Base-by-base conservation (phyloP, 2,329 filamentous ascomycete genomes). In the Whalleya microplaca region DNA sequence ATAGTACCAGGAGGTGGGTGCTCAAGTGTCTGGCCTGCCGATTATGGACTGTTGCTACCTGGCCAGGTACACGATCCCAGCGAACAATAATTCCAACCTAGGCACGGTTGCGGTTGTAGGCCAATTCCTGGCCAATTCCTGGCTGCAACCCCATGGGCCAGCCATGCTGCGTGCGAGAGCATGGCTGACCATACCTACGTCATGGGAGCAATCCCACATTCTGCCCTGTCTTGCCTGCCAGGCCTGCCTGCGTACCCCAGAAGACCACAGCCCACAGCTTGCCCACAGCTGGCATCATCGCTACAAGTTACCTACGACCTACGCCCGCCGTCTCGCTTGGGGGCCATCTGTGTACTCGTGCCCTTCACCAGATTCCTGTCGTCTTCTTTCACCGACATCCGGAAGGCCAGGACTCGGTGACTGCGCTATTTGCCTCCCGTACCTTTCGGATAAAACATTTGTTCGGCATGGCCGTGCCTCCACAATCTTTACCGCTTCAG, bases 391-490 rank as follows among this genome's bases (percentile, higher is more conserved):
- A 61, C 58, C 58, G 58, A 64, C 56, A 59, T 46, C 56, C 61
- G 55, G 55, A 46, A 61, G 32, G 54, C 40, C 49, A 45, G 50
- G n/a, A 45, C 58, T 65, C 65, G 61, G 65, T 57, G 48, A 63
- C 62, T 59, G 46, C 40, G 56, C 48, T 51, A 51, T 63, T 53
- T 54, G 53, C 41, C 56, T 57, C 55, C 61, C 61, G 56, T 47
- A 58, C 21, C 53, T 61, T 60, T 58, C 61, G 56, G 56, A 48
- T 41, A 60, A 53, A 51, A 56, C 56, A 66, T 68, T 68, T 64
- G 64, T 55, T 67, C 66, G 66, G 66, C 55, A 66, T 66, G 55
- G 50, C 66, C 66, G 66, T 45, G 58, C 49, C 66, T 65, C 66
- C 64, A 69, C 59, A 52, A 56, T 51, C 48, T 50, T 62, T 55